These are phyloP conservation scores for Lodderomyces parapsilosis DNA, from an alignment of 1,139 yeast genomes.

Conservation along the genomic window DNA sequence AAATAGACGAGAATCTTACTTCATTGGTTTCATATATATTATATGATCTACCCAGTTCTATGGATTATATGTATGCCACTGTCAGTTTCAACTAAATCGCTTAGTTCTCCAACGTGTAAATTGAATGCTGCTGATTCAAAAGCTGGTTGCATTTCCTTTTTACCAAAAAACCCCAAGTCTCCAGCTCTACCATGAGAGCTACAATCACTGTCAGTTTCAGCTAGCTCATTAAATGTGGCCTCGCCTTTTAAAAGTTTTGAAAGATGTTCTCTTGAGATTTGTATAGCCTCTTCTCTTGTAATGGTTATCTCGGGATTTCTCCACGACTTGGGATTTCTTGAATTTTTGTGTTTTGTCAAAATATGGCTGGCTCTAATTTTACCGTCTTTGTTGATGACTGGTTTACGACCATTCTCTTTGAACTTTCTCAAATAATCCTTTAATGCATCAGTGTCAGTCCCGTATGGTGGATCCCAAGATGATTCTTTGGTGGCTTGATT, in stretches of 20 bases:
- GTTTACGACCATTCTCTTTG: constrained; percentile 58
- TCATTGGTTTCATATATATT: too few relatives aligned
- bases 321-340: constrained; percentile 93
- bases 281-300: constrained; percentile 80
- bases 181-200: constrained; percentile 86
- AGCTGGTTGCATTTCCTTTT: constrained; percentile 92
- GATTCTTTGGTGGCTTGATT: constrained; percentile 72
- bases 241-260: constrained; percentile 69
- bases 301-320: constrained; percentile 73
- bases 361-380: constrained; percentile 59
- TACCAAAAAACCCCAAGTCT: constrained; percentile 84
- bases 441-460: constrained; percentile 65
- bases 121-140: constrained; percentile 87
- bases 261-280: constrained; percentile 58
- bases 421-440: constrained; percentile 51
- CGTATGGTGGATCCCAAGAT: constrained; percentile 90
- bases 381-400: constrained; percentile 50
- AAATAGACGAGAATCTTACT: too few relatives aligned
- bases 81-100: constrained; percentile 82
- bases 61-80: constrained; percentile 89
- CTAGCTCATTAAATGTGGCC: constrained; percentile 65
- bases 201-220: constrained; percentile 85
- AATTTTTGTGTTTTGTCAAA: constrained; percentile 75
- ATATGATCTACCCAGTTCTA: constrained; percentile 75
- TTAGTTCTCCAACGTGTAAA: constrained; percentile 78